phyloP scores from a whole-genome alignment of 345 rosid species.

The Orychophragmus violaceus region DNA sequence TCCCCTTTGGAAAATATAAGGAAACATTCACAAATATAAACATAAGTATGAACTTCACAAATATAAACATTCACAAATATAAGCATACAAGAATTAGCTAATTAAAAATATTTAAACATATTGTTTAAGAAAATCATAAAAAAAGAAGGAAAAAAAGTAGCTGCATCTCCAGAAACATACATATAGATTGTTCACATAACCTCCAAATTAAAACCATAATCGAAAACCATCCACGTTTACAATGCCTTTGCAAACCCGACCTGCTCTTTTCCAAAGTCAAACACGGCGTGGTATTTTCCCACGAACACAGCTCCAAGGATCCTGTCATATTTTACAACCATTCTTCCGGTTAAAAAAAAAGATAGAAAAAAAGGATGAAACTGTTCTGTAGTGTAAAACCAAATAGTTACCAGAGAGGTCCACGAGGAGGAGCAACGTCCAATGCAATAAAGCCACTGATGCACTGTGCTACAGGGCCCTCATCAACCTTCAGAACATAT shows the following conservation, averaged over 20 bases:
- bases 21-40: too few relatives aligned
- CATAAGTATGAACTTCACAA: too few relatives aligned
- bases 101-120: too few relatives aligned
- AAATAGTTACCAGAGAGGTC: constrained; percentile 72
- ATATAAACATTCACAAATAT: too few relatives aligned
- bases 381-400: background rate
- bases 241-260: constrained; percentile 91
- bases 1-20: too few relatives aligned
- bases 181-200: constrained; percentile 9
- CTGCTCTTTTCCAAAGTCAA: too few relatives aligned
- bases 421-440: constrained; percentile 83
- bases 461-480: constrained; percentile 72
- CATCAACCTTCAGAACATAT: constrained; percentile 83
- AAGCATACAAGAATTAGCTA: too few relatives aligned
- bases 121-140: too few relatives aligned
- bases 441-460: constrained; percentile 78
- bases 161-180: constrained; percentile 5
- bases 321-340: constrained; percentile 42
- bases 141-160: too few relatives aligned
- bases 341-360: background rate
- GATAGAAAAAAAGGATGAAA: background rate
- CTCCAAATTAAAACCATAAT: background rate
- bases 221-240: constrained; percentile 28
- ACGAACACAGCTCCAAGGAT: constrained; percentile 86
- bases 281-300: constrained; percentile 87